A percentile compares a stretch with the other conserved stretches of the same genome.
phyloP scores from a whole-genome alignment of 345 rosid species.

The Eucalyptus regnans region DNA sequence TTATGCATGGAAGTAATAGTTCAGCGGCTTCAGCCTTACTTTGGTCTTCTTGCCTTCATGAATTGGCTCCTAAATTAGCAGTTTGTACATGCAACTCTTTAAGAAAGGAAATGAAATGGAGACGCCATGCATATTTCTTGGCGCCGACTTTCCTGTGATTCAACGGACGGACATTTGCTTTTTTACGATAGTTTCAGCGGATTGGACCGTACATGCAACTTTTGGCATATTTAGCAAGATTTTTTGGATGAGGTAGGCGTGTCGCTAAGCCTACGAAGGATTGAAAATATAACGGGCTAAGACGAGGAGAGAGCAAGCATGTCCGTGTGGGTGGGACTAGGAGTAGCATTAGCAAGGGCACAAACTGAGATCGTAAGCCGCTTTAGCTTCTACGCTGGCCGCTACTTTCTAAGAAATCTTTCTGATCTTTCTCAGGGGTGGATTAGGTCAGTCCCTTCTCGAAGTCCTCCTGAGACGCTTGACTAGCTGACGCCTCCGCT shows the following conservation, averaged over 20 bases:
- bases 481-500: constrained; percentile 52
- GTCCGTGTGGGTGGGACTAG: not conserved
- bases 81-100: not conserved
- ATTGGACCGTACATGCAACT: constrained; percentile 32
- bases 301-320: not conserved
- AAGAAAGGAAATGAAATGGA: not conserved
- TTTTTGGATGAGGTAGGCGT: constrained; percentile 20
- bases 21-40: not conserved
- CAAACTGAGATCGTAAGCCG: constrained; percentile 73
- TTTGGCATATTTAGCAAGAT: constrained; percentile 21
- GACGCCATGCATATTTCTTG: not conserved
- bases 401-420: constrained; percentile 39
- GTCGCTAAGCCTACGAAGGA: constrained; percentile 12
- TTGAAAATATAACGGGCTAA: not conserved
- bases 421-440: constrained; percentile 59
- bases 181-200: constrained; percentile 8
- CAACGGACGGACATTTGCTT: not conserved
- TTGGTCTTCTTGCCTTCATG: no score
- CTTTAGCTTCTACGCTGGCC: constrained; percentile 55
- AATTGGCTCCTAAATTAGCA: not conserved
- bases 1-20: not conserved
- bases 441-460: constrained; percentile 65
- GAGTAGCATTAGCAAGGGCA: not conserved
- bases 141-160: not conserved
- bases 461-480: constrained; percentile 45